Evolutionary conservation across 2,329 filamentous ascomycete species (phyloP), one percentile per base, ranked within the genome.

Genomic region (Diaporthe velutina): DNA sequence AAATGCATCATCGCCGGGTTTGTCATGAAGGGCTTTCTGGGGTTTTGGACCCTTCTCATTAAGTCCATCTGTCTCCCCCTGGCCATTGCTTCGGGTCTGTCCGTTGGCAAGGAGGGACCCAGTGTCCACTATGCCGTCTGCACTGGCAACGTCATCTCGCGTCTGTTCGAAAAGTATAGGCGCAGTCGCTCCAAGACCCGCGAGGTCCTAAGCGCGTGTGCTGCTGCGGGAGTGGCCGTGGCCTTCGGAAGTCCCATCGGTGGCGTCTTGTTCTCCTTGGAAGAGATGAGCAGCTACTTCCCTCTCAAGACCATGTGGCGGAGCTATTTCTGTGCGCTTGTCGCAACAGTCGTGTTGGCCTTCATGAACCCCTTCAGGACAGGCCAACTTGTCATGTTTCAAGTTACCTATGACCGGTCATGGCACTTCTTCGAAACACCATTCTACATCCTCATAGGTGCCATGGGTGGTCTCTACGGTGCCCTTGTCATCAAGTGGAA

Each of bases 61-160:
- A 99, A 99, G 85, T 98, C 95, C 0, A 91, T 98, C 73, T 94
- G 94, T 33, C 87, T 99, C 64, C 97, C 97, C 1, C 87, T 99
- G 58, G 94, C 96, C 57, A 99, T 99, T 82, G 96, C 94, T 17
- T 98, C 96, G 1, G 97, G 97, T 2, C 86, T 99, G 33, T 98
- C 95, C 0, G 95, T 99, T 17, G 97, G 97, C 72, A 99, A 99
- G 82, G 97, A 99, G 85, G 97, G 97, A 0, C 97, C 97, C 0
- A 98, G 96, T 83, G 97, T 99, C n/a, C 97, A 99, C 83, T 99
- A 98, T 82, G 97, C 97, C 4, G 97, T 98, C 9, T 98, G 97
- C 81, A 98, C 96, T 0, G 97, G 97, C 74, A 98, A 98, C 83
- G 96, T 99, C 77, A 97, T 99, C 75, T 98, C 95, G 40, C 90